Evolutionary conservation across 352 stramenopile species (phyloP), one percentile per base, ranked within the genome.

Genomic region (Globisporangium uncinulatum): DNA sequence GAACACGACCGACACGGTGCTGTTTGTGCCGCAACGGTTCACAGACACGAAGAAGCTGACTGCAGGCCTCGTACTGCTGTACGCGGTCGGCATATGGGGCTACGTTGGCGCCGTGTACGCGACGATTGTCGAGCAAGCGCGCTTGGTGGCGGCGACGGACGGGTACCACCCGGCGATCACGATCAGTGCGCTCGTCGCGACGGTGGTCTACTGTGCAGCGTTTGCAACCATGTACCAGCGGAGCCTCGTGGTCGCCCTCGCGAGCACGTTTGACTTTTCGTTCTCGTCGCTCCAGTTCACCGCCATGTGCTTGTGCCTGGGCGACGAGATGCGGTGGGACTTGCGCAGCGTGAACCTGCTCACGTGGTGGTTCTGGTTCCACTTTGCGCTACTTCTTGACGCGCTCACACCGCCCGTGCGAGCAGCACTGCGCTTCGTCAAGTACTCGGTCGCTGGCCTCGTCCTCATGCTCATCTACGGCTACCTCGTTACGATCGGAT

Each of bases 351-450:
- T 85, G 36, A 67, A 67, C 17, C 36, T 85, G 19, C 8, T 73
- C 14, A 57, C 71, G 6, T 85, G 74, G 70, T 62, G 57, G 61
- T 34, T 79, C 20, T 83, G 77, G 73, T 77, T 83, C 37, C 72
- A 80, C 41, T 85, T 60, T 47, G 2, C 79, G 9, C 58, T 87
- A 6, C 57, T 67, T 7, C 51, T 84, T 11, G 77, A 85, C 44
- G 72, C 74, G 19, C 39, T 85, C 31, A 82, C 69, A 5, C 74
- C 73, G 2, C 54, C 59, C 21, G 29, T 73, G 13, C 63, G 64
- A 11, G 15, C 42, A 2, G 61, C 59, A 24, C 57, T 78, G 17
- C 54, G 43, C 0, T 60, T 74, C 31, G 59, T 45, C 13, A 74
- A 74, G 36, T 51, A 71, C 52, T 13, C 61, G 14, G 51, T 41